A percentile compares a stretch with the other conserved stretches of the same genome.
phyloP scores from a whole-genome alignment of 805 yeast genomes.

The Suhomyces tanzawaensis region DNA sequence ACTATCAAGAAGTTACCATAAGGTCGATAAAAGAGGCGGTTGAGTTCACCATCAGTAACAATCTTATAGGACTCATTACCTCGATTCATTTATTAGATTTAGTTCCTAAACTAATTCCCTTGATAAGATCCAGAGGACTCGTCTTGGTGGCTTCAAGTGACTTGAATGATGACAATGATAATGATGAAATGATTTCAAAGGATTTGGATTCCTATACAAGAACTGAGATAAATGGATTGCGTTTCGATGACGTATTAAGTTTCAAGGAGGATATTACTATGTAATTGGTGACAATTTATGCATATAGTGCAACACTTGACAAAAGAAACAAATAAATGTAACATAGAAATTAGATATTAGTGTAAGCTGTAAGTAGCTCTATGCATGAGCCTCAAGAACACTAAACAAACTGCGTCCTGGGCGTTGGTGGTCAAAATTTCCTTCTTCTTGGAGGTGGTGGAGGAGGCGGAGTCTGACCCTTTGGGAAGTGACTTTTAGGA shows the following conservation, averaged over 20 bases:
- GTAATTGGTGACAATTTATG: slow-evolving; percentile 12
- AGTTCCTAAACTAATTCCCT: slow-evolving; percentile 72
- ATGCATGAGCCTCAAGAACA: not conserved
- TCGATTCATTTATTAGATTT: slow-evolving; percentile 67
- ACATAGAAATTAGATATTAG: too few relatives aligned
- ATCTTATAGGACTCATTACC: slow-evolving; percentile 78
- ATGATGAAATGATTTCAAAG: slow-evolving; percentile 21
- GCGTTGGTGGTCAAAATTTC: slow-evolving; percentile 8
- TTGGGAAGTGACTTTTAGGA: not conserved
- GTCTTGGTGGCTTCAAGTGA: slow-evolving; percentile 71
- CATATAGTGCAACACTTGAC: not conserved
- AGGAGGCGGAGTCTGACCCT: slow-evolving; percentile 23
- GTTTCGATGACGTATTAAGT: slow-evolving; percentile 60
- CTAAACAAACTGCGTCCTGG: too few relatives aligned
- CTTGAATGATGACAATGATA: slow-evolving; percentile 23
- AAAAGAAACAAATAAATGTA: not conserved
- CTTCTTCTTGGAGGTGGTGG: slow-evolving; percentile 38
- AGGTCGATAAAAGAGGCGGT: slow-evolving; percentile 81
- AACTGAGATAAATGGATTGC: slow-evolving; percentile 62
- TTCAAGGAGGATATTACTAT: slow-evolving; percentile 55
- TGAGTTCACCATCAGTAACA: slow-evolving; percentile 74
- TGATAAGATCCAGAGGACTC: slow-evolving; percentile 77
- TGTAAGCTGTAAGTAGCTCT: too few relatives aligned
- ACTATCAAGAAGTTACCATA: slow-evolving; percentile 45
- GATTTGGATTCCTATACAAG: slow-evolving; percentile 38